phyloP scores from a whole-genome alignment of 306 rosid genomes.

The Cyamopsis tetragonoloba region DNA sequence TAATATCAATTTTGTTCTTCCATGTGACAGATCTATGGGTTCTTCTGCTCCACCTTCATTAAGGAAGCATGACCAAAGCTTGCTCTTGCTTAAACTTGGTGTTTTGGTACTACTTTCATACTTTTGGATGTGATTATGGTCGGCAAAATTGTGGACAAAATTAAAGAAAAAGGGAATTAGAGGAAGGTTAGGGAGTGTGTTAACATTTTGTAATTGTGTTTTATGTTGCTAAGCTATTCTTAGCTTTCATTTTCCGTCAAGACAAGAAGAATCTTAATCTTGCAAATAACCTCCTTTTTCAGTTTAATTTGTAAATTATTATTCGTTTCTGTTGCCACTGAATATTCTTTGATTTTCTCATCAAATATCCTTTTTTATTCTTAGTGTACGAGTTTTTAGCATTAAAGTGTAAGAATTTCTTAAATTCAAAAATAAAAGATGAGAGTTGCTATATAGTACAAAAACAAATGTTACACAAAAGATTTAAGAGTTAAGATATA shows the following conservation, averaged over 20 bases:
- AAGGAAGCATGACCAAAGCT: constrained; percentile 25
- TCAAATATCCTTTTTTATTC: too few species aligned
- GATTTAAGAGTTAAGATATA: too few species aligned
- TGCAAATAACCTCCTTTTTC: constrained; percentile 33
- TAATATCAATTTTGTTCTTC: background rate
- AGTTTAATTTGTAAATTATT: constrained; percentile 15
- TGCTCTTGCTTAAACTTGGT: constrained; percentile 39
- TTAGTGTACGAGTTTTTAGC: too few species aligned
- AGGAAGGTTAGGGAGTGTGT: constrained; percentile 25
- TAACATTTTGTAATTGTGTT: constrained; percentile 37
- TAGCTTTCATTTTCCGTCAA: constrained; percentile 59
- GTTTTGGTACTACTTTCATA: constrained; percentile 38
- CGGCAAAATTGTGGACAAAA: background rate
- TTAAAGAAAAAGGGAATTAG: constrained; percentile 20
- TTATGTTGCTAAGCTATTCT: constrained; percentile 49
- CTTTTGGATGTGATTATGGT: constrained; percentile 44
- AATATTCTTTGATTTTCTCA: background rate
- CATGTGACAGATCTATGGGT: constrained; percentile 42
- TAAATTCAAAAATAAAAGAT: too few species aligned
- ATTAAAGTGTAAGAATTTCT: too few species aligned
- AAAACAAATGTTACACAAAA: too few species aligned
- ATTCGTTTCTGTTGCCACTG: background rate
- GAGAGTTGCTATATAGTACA: too few species aligned
- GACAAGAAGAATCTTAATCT: constrained; percentile 65
- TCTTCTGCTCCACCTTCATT: constrained; percentile 47